These are phyloP conservation scores for Penicillium bovifimosum DNA, from an alignment of 495 filamentous ascomycete genomes.

Conservation along the genomic window DNA sequence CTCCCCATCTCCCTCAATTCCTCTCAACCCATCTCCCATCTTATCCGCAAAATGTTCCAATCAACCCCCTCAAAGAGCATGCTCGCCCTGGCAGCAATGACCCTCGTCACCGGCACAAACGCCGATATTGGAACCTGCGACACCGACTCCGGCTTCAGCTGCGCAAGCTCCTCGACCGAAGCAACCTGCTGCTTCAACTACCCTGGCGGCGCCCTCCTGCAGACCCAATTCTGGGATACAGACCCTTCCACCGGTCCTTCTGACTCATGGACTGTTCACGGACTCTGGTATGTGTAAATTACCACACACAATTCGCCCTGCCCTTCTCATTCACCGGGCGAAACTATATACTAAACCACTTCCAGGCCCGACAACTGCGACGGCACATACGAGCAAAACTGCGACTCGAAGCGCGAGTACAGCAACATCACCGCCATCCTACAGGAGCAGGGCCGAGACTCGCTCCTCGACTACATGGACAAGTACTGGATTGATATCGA, in stretches of 20 bases:
- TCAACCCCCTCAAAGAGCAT: conserved; percentile 19
- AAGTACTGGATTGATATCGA: conserved; percentile 61
- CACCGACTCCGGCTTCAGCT: conserved; percentile 31
- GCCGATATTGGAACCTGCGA: conserved; percentile 26
- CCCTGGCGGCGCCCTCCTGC: conserved; percentile 66
- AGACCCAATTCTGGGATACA: conserved; percentile 81
- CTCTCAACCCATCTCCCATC: conserved; percentile 7
- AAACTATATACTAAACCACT: not conserved
- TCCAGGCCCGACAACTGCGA: conserved; percentile 74
- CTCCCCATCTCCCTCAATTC: not conserved
- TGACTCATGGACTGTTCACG: conserved; percentile 80
- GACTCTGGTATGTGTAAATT: conserved; percentile 64
- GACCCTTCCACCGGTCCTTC: conserved; percentile 56
- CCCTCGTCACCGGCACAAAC: conserved; percentile 16
- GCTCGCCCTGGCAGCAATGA: conserved; percentile 26
- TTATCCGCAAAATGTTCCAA: not conserved
- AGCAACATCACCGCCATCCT: conserved; percentile 62
- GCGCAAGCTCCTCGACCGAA: conserved; percentile 32
- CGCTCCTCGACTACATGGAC: conserved; percentile 64
- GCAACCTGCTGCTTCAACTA: conserved; percentile 71
- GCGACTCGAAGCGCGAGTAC: conserved; percentile 58
- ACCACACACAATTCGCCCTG: too few relatives aligned
- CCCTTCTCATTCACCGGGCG: too few relatives aligned
- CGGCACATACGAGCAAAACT: conserved; percentile 64
- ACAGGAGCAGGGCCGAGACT: conserved; percentile 46